phyloP scores from a whole-genome alignment of 352 stramenopile genomes.

The Phytophthora uliginosa region DNA sequence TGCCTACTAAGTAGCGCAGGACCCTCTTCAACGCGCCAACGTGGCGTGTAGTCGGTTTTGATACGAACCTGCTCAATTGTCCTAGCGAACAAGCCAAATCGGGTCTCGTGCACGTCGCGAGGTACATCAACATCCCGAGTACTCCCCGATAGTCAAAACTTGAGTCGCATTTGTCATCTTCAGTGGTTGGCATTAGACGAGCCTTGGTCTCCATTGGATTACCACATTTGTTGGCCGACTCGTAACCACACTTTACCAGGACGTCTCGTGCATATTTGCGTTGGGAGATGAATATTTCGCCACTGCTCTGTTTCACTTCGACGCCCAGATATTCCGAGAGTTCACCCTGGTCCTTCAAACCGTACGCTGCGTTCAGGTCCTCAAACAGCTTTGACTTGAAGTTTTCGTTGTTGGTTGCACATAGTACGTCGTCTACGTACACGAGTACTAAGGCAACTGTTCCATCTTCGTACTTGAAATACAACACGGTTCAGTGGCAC shows the following conservation, averaged over 20 bases:
- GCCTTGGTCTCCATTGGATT: constrained; percentile 12
- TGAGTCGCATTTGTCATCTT: not conserved
- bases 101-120: not conserved
- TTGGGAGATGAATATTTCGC: constrained; percentile 2
- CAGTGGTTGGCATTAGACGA: not conserved
- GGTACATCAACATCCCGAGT: constrained; percentile 5
- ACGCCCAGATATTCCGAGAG: constrained; percentile 11
- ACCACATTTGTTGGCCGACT: constrained; percentile 2
- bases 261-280: constrained; percentile 3
- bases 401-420: not conserved
- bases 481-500: constrained; percentile 14
- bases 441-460: constrained; percentile 6
- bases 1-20: not conserved
- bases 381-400: constrained; percentile 9
- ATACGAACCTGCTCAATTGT: constrained; percentile 6
- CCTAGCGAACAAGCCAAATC: constrained; percentile 3
- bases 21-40: constrained; percentile 1
- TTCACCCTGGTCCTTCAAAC: constrained; percentile 11
- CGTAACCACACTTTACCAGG: not conserved
- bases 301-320: not conserved
- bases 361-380: not conserved
- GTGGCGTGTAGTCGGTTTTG: not conserved
- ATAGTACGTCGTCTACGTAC: constrained; percentile 15
- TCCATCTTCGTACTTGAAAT: constrained; percentile 17
- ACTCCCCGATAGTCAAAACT: constrained; percentile 4